These are phyloP conservation scores for Trichoderma asperelloides DNA, from an alignment of 495 filamentous ascomycete genomes.

Conservation along the genomic window DNA sequence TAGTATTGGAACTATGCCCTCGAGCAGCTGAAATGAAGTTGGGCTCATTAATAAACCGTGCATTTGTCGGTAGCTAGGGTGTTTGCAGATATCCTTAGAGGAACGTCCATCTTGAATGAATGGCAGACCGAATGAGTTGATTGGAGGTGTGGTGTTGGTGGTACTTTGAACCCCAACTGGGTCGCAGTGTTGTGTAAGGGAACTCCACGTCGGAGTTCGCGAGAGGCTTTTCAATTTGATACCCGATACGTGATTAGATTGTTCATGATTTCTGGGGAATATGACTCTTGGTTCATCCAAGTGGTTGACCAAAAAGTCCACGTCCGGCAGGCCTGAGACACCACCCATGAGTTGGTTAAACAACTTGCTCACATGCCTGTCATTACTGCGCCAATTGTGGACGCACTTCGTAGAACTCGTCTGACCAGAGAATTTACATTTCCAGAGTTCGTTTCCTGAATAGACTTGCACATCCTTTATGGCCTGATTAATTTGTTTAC, in stretches of 20 bases:
- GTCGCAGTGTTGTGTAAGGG: background rate
- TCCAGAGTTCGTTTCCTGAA: background rate
- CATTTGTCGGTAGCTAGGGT: conserved; percentile 7
- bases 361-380: conserved; percentile 13
- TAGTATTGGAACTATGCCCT: background rate
- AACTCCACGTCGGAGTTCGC: too few relatives aligned
- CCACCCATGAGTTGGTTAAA: background rate
- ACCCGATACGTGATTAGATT: too few relatives aligned
- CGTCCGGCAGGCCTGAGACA: conserved; percentile 49
- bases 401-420: background rate
- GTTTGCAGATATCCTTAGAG: conserved; percentile 10
- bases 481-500: conserved; percentile 13
- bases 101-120: conserved; percentile 5
- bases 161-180: background rate
- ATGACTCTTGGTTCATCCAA: conserved; percentile 63
- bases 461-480: background rate
- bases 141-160: too few relatives aligned
- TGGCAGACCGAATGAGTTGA: background rate
- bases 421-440: background rate
- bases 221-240: too few relatives aligned
- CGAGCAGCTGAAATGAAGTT: background rate
- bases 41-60: conserved; percentile 15
- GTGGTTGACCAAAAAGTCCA: conserved; percentile 64
- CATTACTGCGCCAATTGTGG: conserved; percentile 18
- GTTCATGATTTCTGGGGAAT: conserved; percentile 17